Base-by-base conservation (phyloP, 768 basidiomycete genomes). In the Daedaleopsis sinensis region DNA sequence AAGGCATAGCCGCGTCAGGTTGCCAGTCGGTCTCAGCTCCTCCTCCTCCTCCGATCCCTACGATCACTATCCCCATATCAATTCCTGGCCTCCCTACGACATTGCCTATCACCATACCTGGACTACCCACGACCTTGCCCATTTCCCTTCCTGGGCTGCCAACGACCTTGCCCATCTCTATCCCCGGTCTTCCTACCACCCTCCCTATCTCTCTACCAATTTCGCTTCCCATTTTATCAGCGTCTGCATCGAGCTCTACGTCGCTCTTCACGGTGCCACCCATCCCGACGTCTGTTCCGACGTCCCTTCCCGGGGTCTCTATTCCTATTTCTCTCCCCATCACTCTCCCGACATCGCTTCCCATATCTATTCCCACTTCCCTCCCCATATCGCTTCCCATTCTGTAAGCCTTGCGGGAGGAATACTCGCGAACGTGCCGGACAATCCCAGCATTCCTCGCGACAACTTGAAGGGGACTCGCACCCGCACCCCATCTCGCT, bases 121-220 rank as follows among this genome's bases (percentile, higher is more conserved):
- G 27, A 3, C 52, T 43, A 4, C 27, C 43, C 16, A 16, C 43
- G 43, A 44, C 43, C 16, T 44, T 19, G 16, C 43, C 19, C 9
- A 16, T 52, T 35, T 51, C 50, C 1, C 49, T 52, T 32, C 58
- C 55, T 51, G 21, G 16, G 3, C 39, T 55, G 8, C 54, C 54
- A 1, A 55, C 38, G 0, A 18, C 38, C 5, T 37, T 54, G 2
- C 54, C 39, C 7, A 57, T 57, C 18, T 48, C 55, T 19, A 24
- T 56, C 16, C 55, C 55, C 3, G 39, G 47, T 3, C 46, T 60
- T 23, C 59, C 59, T 3, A 55, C 56, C 0, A 42, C 61, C 15
- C 60, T 61, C 27, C 55, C 60, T 11, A 51, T 46, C 54, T 21
- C 50, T 24, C 50, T 42, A 9, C 57, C 47, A 10, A 44, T 52